Evolutionary conservation across 495 filamentous ascomycete species (phyloP).

Genomic region (Penicillium dipodomyicola): DNA sequence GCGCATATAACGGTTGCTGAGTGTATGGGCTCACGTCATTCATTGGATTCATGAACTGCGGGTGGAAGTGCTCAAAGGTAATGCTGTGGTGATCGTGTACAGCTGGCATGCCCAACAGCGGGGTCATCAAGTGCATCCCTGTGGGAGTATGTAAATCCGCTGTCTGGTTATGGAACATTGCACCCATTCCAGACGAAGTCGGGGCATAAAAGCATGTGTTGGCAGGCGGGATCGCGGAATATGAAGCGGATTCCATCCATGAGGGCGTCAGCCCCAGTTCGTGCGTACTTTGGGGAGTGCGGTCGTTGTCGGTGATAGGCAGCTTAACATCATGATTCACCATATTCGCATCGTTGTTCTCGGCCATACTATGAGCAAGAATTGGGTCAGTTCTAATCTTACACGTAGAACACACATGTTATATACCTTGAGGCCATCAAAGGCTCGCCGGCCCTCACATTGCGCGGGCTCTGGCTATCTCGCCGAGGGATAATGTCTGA

Average conservation of each 20-base stretch:
- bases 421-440: slow-evolving; percentile 33
- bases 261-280: slow-evolving; percentile 89
- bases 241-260: slow-evolving; percentile 81
- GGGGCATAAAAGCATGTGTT: slow-evolving; percentile 85
- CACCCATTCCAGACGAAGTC: slow-evolving; percentile 79
- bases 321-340: slow-evolving; percentile 64
- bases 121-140: slow-evolving; percentile 74
- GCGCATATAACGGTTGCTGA: slow-evolving; percentile 65
- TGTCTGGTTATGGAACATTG: slow-evolving; percentile 76
- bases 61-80: slow-evolving; percentile 59
- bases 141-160: slow-evolving; percentile 89
- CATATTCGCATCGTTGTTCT: slow-evolving; percentile 31
- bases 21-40: slow-evolving; percentile 73
- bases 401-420: not conserved
- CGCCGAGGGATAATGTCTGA: slow-evolving; percentile 55
- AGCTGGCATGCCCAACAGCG: slow-evolving; percentile 66
- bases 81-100: slow-evolving; percentile 34
- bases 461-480: slow-evolving; percentile 10
- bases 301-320: slow-evolving; percentile 50
- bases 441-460: slow-evolving; percentile 9
- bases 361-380: slow-evolving; percentile 8
- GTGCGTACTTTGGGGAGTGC: slow-evolving; percentile 69
- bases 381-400: slow-evolving; percentile 7
- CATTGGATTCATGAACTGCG: slow-evolving; percentile 63
- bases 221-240: slow-evolving; percentile 72